These are phyloP conservation scores for Neurospora sp. DNA, from an alignment of 495 filamentous ascomycete species.

Conservation along the genomic window DNA sequence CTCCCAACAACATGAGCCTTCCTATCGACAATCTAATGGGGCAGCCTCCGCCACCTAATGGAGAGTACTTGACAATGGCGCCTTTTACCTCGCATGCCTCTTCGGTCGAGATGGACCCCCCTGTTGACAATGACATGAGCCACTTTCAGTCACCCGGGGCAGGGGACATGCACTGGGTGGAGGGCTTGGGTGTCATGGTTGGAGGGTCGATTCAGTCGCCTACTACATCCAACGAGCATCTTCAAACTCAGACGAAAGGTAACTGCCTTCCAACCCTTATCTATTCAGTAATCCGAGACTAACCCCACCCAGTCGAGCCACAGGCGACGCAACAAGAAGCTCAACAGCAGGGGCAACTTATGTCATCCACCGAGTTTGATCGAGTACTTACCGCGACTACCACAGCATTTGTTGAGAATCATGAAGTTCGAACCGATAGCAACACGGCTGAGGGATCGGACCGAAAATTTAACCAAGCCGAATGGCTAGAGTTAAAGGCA, in stretches of 20 bases:
- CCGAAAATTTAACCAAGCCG: neutral
- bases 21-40: neutral
- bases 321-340: neutral
- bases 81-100: neutral
- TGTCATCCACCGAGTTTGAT: neutral
- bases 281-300: neutral
- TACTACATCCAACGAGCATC: neutral
- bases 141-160: neutral
- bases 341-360: neutral
- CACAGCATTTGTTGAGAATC: neutral
- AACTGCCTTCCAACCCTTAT: neutral
- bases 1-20: neutral
- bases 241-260: neutral
- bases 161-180: neutral
- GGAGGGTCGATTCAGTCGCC: neutral
- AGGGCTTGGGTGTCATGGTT: neutral
- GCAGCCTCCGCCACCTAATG: neutral
- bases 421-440: neutral
- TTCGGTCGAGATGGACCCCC: neutral
- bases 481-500: neutral
- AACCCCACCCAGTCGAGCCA: neutral
- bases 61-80: neutral
- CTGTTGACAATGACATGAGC: neutral
- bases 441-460: neutral
- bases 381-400: neutral